Evolutionary conservation across 257 asterid genomes (phyloP), one percentile per base, ranked within the genome.

Genomic region (Nemophila menziesii): DNA sequence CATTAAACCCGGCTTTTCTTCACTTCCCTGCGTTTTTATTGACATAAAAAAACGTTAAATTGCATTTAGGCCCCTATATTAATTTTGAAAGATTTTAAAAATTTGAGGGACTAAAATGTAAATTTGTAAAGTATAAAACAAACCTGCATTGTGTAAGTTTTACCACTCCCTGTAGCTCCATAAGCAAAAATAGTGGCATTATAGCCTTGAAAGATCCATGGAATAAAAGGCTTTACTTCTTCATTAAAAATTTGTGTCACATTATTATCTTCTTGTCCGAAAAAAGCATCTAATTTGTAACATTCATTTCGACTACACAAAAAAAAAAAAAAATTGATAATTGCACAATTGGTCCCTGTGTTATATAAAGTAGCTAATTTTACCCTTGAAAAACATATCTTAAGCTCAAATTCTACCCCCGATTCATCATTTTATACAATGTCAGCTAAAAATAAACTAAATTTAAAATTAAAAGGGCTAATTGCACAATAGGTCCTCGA

Each of bases 141-240:
- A 52, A 87, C 97, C 98, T 89, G 98, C 92, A 89, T 78, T 4
- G 95, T 84, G 63, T 69, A 78, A 19, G 95, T 87, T 39, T 87
- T 89, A 20, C 98, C 98, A 59, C 98, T 89, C 2, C 98, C 98
- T 4, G 98, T 84, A 21, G 98, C 98, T 8, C 98, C 97, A 58
- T 89, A 84, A 40, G 95, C 94, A 52, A 89, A 89, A 23, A 84
- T 66, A 1, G 98, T 84, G 10, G 89, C 83, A 39, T 89, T 84
- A 33, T 33, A 60, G 5, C 98, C 95, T 46, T 72, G 64, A 58
- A 89, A 75, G 8, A 84, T 13, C 27, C 85, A 72, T 1, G 85
- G 92, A 63, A 89, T 77, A 70, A 89, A 57, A 43, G 86, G 92
- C 75, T 50, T 62, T 51, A 89, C 86, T 74, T 89, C 98, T 54